phyloP scores from a whole-genome alignment of 139 green algal species.

The Klebsormidium nitens region DNA sequence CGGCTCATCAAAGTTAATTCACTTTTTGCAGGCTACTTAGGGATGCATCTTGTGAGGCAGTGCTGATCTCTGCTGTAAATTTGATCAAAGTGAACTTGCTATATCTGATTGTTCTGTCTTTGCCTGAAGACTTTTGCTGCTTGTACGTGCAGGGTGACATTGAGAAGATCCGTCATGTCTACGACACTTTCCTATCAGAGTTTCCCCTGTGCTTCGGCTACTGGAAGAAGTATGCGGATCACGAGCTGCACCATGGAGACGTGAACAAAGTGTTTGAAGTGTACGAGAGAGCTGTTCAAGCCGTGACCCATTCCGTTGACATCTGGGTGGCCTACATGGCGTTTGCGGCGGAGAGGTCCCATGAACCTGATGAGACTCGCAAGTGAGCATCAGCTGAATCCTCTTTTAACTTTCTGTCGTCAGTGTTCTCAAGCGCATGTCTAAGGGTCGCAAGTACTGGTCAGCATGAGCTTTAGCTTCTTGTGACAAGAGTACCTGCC shows the following conservation, averaged over 20 bases:
- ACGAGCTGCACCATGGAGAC: conserved; percentile 18
- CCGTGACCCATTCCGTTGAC: conserved; percentile 66
- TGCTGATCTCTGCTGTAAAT: background rate
- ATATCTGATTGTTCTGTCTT: conserved; percentile 3
- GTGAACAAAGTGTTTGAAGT: conserved; percentile 47
- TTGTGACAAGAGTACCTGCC: too few relatives aligned
- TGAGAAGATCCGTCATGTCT: conserved; percentile 48
- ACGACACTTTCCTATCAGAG: conserved; percentile 65
- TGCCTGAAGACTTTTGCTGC: background rate
- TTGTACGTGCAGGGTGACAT: conserved; percentile 56
- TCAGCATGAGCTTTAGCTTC: too few relatives aligned
- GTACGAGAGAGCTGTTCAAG: conserved; percentile 59
- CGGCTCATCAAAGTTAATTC: too few relatives aligned
- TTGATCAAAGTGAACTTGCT: background rate
- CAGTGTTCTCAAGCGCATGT: too few relatives aligned
- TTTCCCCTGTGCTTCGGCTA: conserved; percentile 84
- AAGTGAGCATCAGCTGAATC: too few relatives aligned
- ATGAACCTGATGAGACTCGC: conserved; percentile 43
- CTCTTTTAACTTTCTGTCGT: too few relatives aligned
- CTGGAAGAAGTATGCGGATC: conserved; percentile 84
- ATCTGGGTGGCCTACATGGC: conserved; percentile 64
- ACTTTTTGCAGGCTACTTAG: background rate
- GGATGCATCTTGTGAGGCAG: background rate
- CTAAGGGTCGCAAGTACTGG: too few relatives aligned
- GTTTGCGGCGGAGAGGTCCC: conserved; percentile 1